phyloP scores from a whole-genome alignment of 2,329 filamentous ascomycete genomes.

The Verticillium albo-atrum region DNA sequence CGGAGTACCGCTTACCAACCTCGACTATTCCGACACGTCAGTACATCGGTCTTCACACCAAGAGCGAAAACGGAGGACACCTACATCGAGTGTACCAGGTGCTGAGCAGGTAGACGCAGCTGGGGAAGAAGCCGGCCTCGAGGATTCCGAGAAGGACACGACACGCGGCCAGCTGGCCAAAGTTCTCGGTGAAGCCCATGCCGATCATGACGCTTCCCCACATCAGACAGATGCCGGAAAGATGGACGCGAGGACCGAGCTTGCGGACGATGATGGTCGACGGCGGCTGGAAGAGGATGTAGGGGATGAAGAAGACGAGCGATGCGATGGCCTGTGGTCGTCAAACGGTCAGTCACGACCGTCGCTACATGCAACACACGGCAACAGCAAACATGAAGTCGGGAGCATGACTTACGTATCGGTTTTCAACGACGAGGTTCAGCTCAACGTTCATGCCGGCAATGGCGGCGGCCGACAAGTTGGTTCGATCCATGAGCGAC shows the following conservation, averaged over 20 bases:
- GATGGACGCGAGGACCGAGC: slow-evolving; percentile 56
- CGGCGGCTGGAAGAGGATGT: slow-evolving; percentile 67
- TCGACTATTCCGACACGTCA: slow-evolving; percentile 40
- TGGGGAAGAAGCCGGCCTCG: slow-evolving; percentile 69
- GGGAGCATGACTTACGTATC: slow-evolving; percentile 31
- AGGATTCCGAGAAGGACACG: slow-evolving; percentile 58
- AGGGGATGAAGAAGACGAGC: slow-evolving; percentile 70
- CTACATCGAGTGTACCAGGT: slow-evolving; percentile 68
- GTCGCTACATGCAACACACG: no score
- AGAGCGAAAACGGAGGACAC: slow-evolving; percentile 15
- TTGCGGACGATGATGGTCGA: slow-evolving; percentile 65
- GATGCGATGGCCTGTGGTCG: slow-evolving; percentile 56
- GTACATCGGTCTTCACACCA: neutral
- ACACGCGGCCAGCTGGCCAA: slow-evolving; percentile 46
- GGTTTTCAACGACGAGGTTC: slow-evolving; percentile 32
- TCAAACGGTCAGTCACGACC: slow-evolving; percentile 1
- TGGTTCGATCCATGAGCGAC: slow-evolving; percentile 75
- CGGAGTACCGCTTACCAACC: slow-evolving; percentile 63
- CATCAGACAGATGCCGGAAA: slow-evolving; percentile 47
- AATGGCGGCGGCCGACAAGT: slow-evolving; percentile 68
- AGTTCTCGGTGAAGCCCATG: slow-evolving; percentile 58
- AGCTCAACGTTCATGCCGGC: slow-evolving; percentile 56
- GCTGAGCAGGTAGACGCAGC: slow-evolving; percentile 66
- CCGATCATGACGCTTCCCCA: slow-evolving; percentile 62
- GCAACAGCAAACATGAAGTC: neutral